Percentiles rank a stretch among this genome's conserved stretches.
phyloP scores from a whole-genome alignment of 2,329 filamentous ascomycete species.

The Alternaria tenuissima region DNA sequence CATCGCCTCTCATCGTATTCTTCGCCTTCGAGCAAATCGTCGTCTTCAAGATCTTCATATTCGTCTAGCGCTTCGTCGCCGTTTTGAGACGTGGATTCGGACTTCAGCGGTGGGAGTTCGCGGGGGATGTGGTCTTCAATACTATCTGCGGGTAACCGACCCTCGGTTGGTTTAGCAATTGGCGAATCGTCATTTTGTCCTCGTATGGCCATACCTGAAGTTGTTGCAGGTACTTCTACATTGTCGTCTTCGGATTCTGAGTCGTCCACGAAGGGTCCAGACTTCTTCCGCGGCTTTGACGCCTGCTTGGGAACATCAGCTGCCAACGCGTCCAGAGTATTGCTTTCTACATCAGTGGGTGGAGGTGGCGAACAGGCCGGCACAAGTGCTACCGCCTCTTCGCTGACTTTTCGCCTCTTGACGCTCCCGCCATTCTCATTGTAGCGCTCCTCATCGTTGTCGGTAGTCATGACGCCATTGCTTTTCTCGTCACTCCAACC shows the following conservation, averaged over 20 bases:
- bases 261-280: conserved; percentile 74
- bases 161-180: conserved; percentile 35
- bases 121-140: conserved; percentile 3
- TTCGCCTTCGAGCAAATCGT: conserved; percentile 64
- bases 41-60: conserved; percentile 68
- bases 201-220: conserved; percentile 34
- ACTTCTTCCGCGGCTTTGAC: conserved; percentile 45
- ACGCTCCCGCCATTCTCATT: conserved; percentile 55
- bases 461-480: conserved; percentile 26
- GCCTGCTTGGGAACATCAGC: conserved; percentile 17
- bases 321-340: conserved; percentile 10
- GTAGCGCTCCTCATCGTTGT: conserved; percentile 45
- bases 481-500: conserved; percentile 43
- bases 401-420: conserved; percentile 53
- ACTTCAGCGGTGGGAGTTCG: conserved; percentile 46
- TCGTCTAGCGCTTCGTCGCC: conserved; percentile 60
- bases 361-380: conserved; percentile 46
- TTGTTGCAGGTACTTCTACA: conserved; percentile 13
- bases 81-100: conserved; percentile 59
- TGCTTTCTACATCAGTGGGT: conserved; percentile 21
- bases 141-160: conserved; percentile 18
- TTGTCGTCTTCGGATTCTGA: conserved; percentile 67
- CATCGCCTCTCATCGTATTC: conserved; percentile 65
- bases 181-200: conserved; percentile 17
- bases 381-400: conserved; percentile 50